A percentile compares a stretch with the other conserved stretches of the same genome.
Evolutionary conservation across 805 yeast genomes (phyloP).

Genomic region (Candida peoriensis): DNA sequence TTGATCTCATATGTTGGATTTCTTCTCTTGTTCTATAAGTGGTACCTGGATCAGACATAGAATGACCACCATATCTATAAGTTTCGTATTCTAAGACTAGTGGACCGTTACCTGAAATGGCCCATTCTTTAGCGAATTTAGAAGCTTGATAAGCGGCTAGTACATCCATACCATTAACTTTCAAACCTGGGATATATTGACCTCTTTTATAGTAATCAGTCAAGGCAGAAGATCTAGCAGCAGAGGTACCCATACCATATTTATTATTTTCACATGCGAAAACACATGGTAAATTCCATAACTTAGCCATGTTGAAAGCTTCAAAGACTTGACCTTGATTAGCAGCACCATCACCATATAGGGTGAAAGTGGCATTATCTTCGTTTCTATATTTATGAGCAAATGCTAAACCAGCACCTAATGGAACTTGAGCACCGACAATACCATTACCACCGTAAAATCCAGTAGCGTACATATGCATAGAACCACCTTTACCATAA

Average conservation of each 20-base stretch:
- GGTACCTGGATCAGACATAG: constrained; percentile 99
- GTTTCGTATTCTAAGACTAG: constrained; percentile 95
- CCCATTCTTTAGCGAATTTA: constrained; percentile 95
- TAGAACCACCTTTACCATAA: constrained; percentile 98
- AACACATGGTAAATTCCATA: constrained; percentile 93
- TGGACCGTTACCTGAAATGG: constrained; percentile 91
- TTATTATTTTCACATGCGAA: constrained; percentile 98
- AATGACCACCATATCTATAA: constrained; percentile 99
- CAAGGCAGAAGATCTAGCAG: constrained; percentile 93
- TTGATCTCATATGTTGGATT: constrained; percentile 98
- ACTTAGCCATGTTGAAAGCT: constrained; percentile 97
- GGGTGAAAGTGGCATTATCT: constrained; percentile 73
- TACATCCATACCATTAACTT: constrained; percentile 98
- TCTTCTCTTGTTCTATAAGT: constrained; percentile 99
- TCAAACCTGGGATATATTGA: constrained; percentile 98
- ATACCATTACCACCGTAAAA: constrained; percentile 99
- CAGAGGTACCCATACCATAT: constrained; percentile 99
- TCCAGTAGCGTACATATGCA: constrained; percentile 96
- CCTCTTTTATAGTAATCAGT: constrained; percentile 98
- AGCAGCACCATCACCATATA: constrained; percentile 99
- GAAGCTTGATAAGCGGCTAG: constrained; percentile 94
- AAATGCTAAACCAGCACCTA: constrained; percentile 97
- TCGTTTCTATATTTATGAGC: constrained; percentile 93
- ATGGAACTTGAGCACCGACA: constrained; percentile 98
- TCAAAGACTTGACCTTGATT: constrained; percentile 99